Conservation (phyloP, 2,329 filamentous ascomycete species). For the Kalmusia sp. region DNA sequence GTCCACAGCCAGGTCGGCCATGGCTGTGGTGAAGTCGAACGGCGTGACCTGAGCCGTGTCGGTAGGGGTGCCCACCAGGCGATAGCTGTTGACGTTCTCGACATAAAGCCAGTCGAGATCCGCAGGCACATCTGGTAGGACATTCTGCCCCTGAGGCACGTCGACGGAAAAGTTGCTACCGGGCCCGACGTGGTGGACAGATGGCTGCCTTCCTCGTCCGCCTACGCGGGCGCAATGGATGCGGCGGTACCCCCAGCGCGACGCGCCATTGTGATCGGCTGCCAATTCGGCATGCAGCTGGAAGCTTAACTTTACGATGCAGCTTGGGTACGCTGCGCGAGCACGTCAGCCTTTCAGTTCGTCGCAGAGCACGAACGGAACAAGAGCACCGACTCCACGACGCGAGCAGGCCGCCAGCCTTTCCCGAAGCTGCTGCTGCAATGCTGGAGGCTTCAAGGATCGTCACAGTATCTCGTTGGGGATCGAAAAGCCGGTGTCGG, state of each 20-base stretch:
- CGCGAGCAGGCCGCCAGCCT: neutral
- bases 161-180: neutral
- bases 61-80: neutral
- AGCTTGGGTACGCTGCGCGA: neutral
- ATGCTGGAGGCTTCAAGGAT: neutral
- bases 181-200: too few species aligned
- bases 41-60: neutral
- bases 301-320: neutral
- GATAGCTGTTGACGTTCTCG: neutral
- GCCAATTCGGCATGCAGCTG: neutral
- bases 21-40: neutral
- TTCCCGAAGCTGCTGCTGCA: neutral
- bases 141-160: neutral
- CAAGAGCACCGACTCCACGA: too few species aligned
- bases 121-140: neutral
- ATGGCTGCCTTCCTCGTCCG: too few species aligned
- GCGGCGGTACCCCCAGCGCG: neutral
- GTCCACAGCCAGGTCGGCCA: neutral
- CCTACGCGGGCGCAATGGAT: too few species aligned
- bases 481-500: neutral
- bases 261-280: neutral
- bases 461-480: neutral
- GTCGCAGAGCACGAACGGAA: too few species aligned
- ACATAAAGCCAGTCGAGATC: neutral
- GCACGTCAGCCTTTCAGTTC: too few species aligned